These are phyloP conservation scores for Amanita polypyramis DNA, from an alignment of 768 basidiomycete genomes.

Conservation along the genomic window DNA sequence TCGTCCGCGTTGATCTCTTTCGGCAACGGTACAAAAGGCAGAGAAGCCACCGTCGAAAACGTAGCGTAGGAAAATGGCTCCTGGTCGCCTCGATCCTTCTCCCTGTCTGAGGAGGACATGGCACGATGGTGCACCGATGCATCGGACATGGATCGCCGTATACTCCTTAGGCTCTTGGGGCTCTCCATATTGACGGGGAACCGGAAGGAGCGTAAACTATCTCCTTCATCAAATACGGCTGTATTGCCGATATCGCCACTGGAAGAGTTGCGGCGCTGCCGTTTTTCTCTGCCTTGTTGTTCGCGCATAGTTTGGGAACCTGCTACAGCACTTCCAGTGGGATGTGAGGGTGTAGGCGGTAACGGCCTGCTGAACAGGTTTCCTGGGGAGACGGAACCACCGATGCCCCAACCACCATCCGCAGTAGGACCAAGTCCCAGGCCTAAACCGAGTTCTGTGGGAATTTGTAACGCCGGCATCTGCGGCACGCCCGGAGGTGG, in stretches of 20 bases:
- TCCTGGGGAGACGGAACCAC: constrained; percentile 9
- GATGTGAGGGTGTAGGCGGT: constrained; percentile 20
- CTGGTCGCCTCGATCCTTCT: constrained; percentile 13
- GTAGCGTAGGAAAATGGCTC: constrained; percentile 63
- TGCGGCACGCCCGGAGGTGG: constrained; percentile 57
- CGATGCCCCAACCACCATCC: background rate
- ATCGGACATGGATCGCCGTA: constrained; percentile 16
- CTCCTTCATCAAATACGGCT: constrained; percentile 34
- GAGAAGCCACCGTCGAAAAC: constrained; percentile 34
- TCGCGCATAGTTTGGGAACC: background rate
- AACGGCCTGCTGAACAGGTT: constrained; percentile 17
- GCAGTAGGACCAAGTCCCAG: constrained; percentile 12
- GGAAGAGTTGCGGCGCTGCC: constrained; percentile 49
- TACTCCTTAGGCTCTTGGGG: constrained; percentile 32
- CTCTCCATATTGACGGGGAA: constrained; percentile 53
- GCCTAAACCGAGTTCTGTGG: constrained; percentile 14
- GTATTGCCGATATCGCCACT: constrained; percentile 13
- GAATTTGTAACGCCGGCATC: constrained; percentile 26
- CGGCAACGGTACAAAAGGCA: constrained; percentile 20
- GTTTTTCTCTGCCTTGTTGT: constrained; percentile 70
- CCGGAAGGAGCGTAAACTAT: constrained; percentile 65
- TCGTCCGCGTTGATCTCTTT: constrained; percentile 11
- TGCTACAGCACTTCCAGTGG: constrained; percentile 16
- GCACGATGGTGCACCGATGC: constrained; percentile 11
- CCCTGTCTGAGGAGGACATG: constrained; percentile 26